Conservation (phyloP, 2,329 filamentous ascomycete species). For the Ramichloridium luteum region DNA sequence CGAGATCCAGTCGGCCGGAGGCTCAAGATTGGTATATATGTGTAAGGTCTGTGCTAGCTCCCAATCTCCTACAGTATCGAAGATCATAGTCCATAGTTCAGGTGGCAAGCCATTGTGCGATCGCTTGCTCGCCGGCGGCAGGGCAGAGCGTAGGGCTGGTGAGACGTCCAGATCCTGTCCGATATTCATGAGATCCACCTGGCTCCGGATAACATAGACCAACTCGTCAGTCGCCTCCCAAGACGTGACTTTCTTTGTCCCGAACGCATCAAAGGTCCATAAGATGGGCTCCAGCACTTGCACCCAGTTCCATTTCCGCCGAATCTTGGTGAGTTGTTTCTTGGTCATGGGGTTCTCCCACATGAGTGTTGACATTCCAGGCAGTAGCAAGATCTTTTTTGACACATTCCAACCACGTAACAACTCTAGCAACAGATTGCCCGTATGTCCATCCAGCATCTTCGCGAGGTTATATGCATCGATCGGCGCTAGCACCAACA, state of each 20-base stretch:
- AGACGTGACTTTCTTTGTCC: constrained; percentile 37
- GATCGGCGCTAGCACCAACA: constrained; percentile 72
- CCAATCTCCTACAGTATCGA: constrained; percentile 80
- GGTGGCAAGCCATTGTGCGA: constrained; percentile 48
- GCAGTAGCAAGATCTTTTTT: constrained; percentile 74
- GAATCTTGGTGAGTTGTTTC: constrained; percentile 73
- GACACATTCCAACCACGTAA: constrained; percentile 76
- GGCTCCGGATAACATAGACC: constrained; percentile 63
- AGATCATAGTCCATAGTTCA: constrained; percentile 81
- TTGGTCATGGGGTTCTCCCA: constrained; percentile 86
- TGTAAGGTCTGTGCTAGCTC: constrained; percentile 72
- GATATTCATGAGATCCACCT: constrained; percentile 61
- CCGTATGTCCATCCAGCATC: constrained; percentile 75
- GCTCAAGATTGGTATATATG: constrained; percentile 64
- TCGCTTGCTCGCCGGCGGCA: constrained; percentile 20
- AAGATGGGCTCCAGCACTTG: constrained; percentile 68
- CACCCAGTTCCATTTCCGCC: constrained; percentile 77
- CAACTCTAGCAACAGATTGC: constrained; percentile 68
- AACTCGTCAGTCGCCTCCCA: constrained; percentile 56
- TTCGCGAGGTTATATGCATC: constrained; percentile 74
- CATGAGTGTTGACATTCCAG: constrained; percentile 78
- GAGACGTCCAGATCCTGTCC: constrained; percentile 53
- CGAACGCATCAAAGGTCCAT: constrained; percentile 58
- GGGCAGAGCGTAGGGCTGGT: constrained; percentile 22
- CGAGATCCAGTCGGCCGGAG: constrained; percentile 60